These are phyloP conservation scores for Trebouxiophyceae sp. DNA, from an alignment of 163 green algal genomes.

Conservation along the genomic window DNA sequence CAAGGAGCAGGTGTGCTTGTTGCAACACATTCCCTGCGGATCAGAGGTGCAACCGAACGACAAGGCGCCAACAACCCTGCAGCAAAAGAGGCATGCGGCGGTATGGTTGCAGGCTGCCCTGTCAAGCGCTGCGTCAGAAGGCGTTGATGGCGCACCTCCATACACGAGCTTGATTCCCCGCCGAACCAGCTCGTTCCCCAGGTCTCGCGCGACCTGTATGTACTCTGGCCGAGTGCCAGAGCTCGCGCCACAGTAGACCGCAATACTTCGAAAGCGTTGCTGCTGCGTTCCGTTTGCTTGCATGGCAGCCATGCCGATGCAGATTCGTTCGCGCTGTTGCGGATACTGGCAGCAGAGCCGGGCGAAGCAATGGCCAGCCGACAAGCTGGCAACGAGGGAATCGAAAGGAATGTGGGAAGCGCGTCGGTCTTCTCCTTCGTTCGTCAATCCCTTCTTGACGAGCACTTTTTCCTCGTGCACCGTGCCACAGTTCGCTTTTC, in stretches of 20 bases:
- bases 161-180: conserved; percentile 67
- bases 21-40: neutral
- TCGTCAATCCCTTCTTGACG: too few relatives aligned
- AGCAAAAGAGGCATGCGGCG: neutral
- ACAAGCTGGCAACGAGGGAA: too few relatives aligned
- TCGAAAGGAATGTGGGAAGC: too few relatives aligned
- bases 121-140: neutral
- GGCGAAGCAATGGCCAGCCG: too few relatives aligned
- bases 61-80: neutral
- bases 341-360: too few relatives aligned
- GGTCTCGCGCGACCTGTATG: conserved; percentile 26
- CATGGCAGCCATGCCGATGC: too few relatives aligned
- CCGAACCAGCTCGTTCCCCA: conserved; percentile 54
- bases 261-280: conserved; percentile 24
- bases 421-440: too few relatives aligned
- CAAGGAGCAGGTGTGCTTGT: too few relatives aligned
- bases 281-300: too few relatives aligned
- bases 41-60: neutral
- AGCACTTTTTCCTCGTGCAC: too few relatives aligned
- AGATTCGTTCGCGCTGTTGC: too few relatives aligned
- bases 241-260: conserved; percentile 45
- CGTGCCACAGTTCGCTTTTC: too few relatives aligned
- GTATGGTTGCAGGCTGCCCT: neutral
- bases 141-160: conserved; percentile 32
- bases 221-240: conserved; percentile 32